These are phyloP conservation scores for Hypocrella siamensis DNA, from an alignment of 2,329 filamentous ascomycete genomes.

Conservation along the genomic window DNA sequence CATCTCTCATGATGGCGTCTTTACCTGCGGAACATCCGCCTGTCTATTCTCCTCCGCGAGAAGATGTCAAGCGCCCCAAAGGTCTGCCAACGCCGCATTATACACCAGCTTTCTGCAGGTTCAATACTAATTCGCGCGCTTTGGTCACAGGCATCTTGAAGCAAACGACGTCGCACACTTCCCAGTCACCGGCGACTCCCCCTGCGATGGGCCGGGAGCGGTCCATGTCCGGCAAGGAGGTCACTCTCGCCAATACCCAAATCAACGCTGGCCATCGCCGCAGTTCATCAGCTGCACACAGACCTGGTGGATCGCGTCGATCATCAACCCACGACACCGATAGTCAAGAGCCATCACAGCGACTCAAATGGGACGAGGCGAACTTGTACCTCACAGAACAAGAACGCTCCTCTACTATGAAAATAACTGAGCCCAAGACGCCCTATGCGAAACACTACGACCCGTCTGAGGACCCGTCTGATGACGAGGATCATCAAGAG, in stretches of 20 bases:
- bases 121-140: background rate
- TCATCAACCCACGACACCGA: conserved; percentile 40
- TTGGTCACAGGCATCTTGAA: conserved; percentile 70
- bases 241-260: conserved; percentile 87
- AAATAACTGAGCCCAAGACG: conserved; percentile 97
- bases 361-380: conserved; percentile 96
- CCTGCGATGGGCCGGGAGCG: conserved; percentile 17
- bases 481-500: conserved; percentile 45
- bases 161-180: conserved; percentile 54
- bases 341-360: conserved; percentile 41
- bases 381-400: conserved; percentile 96
- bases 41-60: conserved; percentile 25
- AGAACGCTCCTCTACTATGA: conserved; percentile 91
- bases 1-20: conserved; percentile 20
- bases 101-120: too few relatives aligned
- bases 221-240: conserved; percentile 57
- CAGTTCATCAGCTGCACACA: conserved; percentile 58
- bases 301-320: conserved; percentile 50
- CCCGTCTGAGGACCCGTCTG: conserved; percentile 71
- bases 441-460: conserved; percentile 90
- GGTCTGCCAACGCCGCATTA: conserved; percentile 15
- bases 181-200: conserved; percentile 32
- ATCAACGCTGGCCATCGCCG: conserved; percentile 84
- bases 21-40: conserved; percentile 20
- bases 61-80: conserved; percentile 26